A percentile compares a stretch with the other conserved stretches of the same genome.
These are phyloP conservation scores for Colletotrichum simmondsii DNA, from an alignment of 2,329 filamentous ascomycete genomes.

Conservation along the genomic window DNA sequence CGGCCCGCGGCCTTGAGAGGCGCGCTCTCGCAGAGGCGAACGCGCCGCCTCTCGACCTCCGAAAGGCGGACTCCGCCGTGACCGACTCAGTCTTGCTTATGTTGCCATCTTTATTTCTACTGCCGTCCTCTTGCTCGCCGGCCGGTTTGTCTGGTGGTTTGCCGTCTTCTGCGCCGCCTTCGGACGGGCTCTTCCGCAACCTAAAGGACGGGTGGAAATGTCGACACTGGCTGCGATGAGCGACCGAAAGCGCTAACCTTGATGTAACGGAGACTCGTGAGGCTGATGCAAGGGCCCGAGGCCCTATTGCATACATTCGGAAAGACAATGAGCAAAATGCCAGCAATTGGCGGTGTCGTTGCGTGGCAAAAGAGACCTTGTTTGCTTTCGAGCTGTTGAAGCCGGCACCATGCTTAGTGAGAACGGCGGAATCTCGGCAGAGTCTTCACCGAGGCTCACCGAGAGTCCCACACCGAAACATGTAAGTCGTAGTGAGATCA, in stretches of 20 bases:
- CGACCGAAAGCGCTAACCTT: slow-evolving; percentile 22
- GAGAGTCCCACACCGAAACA: slow-evolving; percentile 13
- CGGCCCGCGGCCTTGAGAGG: slow-evolving; percentile 44
- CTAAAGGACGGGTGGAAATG: slow-evolving; percentile 34
- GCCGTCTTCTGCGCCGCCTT: slow-evolving; percentile 31
- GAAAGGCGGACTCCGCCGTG: slow-evolving; percentile 23
- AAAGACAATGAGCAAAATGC: slow-evolving; percentile 25
- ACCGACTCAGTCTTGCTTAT: slow-evolving; percentile 3
- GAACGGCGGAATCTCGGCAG: slow-evolving; percentile 34
- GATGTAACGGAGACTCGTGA: slow-evolving; percentile 28
- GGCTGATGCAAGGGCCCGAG: slow-evolving; percentile 38
- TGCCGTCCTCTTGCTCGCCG: slow-evolving; percentile 29
- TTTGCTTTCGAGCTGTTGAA: slow-evolving; percentile 14
- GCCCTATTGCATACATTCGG: slow-evolving; percentile 42
- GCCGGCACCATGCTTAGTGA: slow-evolving; percentile 24
- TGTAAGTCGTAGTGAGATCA: background rate
- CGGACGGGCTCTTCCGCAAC: slow-evolving; percentile 28
- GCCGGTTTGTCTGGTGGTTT: slow-evolving; percentile 34
- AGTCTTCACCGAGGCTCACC: slow-evolving; percentile 31
- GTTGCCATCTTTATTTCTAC: slow-evolving; percentile 14
- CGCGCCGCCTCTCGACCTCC: slow-evolving; percentile 28
- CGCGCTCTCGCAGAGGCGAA: slow-evolving; percentile 44
- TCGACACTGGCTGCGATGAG: slow-evolving; percentile 34
- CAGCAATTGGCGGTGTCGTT: slow-evolving; percentile 34
- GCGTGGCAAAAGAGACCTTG: slow-evolving; percentile 15